Conservation (phyloP, 208 protist genomes). For the Trypanosoma rangeli region DNA sequence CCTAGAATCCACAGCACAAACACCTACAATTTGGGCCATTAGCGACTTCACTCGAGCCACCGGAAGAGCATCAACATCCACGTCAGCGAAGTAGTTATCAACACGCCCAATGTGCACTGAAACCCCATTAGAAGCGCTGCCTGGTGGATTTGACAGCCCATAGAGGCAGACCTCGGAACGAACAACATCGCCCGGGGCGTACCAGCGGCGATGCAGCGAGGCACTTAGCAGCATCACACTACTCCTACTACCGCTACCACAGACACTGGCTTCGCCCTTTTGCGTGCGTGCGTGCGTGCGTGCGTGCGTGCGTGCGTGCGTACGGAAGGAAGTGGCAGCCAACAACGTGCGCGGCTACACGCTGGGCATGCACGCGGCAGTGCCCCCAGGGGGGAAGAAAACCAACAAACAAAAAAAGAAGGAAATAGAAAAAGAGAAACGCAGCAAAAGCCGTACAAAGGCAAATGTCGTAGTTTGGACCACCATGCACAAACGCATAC, state of each 20-base stretch:
- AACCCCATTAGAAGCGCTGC: not conserved
- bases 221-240: constrained; percentile 22
- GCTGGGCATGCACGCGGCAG: too few relatives aligned
- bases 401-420: not conserved
- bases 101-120: constrained; percentile 30
- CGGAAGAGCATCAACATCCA: constrained; percentile 4
- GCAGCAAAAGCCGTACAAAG: not conserved
- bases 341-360: too few relatives aligned
- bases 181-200: constrained; percentile 61
- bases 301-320: too few relatives aligned
- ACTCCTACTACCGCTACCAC: not conserved
- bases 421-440: not conserved
- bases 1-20: constrained; percentile 32
- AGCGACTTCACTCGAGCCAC: constrained; percentile 37
- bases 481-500: not conserved
- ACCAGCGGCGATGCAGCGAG: constrained; percentile 57
- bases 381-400: not conserved
- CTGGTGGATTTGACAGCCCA: not conserved
- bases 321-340: too few relatives aligned
- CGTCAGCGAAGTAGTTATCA: constrained; percentile 36
- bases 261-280: not conserved
- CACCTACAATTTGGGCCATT: constrained; percentile 26
- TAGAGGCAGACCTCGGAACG: constrained; percentile 16
- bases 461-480: not conserved
- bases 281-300: too few relatives aligned